Conservation (phyloP, 352 stramenopile genomes). For the Pythium aristosporum region DNA sequence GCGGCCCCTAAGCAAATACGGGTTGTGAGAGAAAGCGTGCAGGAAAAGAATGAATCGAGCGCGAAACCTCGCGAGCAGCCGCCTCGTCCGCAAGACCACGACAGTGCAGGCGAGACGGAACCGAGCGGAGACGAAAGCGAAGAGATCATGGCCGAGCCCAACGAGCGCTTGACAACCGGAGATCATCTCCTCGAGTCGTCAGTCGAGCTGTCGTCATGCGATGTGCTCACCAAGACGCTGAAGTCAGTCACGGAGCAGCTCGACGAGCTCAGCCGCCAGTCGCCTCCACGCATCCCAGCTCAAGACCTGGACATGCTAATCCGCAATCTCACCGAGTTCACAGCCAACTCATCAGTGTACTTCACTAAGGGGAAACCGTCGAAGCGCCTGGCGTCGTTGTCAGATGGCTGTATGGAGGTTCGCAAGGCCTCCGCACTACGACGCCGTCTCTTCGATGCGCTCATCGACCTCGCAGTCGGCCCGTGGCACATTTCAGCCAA, state of each 20-base stretch:
- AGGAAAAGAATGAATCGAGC: not conserved
- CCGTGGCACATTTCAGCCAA: slow-evolving; percentile 33
- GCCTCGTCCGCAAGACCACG: not conserved
- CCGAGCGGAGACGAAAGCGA: slow-evolving; percentile 4
- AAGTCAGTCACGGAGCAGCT: slow-evolving; percentile 30
- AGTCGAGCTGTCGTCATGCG: slow-evolving; percentile 42
- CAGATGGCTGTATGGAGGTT: not conserved
- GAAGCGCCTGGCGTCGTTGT: not conserved
- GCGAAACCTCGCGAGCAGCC: not conserved
- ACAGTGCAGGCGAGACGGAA: slow-evolving; percentile 4
- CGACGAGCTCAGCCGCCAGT: slow-evolving; percentile 15
- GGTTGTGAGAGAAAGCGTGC: not conserved
- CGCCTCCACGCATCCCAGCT: not conserved
- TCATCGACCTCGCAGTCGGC: slow-evolving; percentile 28
- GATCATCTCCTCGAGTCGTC: slow-evolving; percentile 42
- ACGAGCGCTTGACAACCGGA: not conserved
- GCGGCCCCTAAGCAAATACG: not conserved
- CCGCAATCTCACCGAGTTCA: slow-evolving; percentile 1
- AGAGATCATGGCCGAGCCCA: not conserved
- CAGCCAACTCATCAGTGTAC: not conserved
- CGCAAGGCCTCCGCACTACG: slow-evolving; percentile 23
- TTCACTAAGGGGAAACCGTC: not conserved
- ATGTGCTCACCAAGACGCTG: slow-evolving; percentile 33
- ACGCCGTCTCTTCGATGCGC: slow-evolving; percentile 28
- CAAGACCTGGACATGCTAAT: not conserved